These are phyloP conservation scores for Penicillium sp. DNA, from an alignment of 2,329 filamentous ascomycete genomes.

Conservation along the genomic window DNA sequence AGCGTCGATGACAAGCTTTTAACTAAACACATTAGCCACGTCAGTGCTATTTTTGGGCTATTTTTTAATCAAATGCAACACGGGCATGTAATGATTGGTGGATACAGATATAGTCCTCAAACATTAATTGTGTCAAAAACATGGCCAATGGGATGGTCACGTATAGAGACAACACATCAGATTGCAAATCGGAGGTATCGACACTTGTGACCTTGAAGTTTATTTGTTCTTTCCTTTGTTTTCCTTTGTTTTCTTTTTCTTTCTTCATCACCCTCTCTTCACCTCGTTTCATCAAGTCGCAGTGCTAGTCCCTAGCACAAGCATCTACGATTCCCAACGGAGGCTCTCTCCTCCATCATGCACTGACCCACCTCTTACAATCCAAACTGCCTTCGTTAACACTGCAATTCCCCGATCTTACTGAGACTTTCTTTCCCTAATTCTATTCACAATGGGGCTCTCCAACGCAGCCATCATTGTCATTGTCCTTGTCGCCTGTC, in stretches of 20 bases:
- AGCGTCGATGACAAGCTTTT: neutral
- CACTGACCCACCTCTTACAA: neutral
- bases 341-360: constrained; percentile 1
- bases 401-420: neutral
- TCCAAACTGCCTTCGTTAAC: neutral
- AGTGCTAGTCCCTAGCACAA: neutral
- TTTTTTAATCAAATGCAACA: neutral
- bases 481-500: constrained; percentile 34
- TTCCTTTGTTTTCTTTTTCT: neutral
- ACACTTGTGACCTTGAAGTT: neutral
- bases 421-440: neutral
- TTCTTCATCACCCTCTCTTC: neutral
- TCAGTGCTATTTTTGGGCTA: neutral
- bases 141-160: neutral
- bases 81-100: neutral
- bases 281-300: neutral
- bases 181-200: constrained; percentile 1
- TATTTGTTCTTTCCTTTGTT: neutral
- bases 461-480: constrained; percentile 27
- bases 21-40: neutral
- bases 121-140: neutral
- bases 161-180: neutral
- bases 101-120: neutral
- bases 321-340: neutral
- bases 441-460: constrained; percentile 19